These are phyloP conservation scores for Thuja plicata DNA, from an alignment of 83 land plant species.

Conservation along the genomic window DNA sequence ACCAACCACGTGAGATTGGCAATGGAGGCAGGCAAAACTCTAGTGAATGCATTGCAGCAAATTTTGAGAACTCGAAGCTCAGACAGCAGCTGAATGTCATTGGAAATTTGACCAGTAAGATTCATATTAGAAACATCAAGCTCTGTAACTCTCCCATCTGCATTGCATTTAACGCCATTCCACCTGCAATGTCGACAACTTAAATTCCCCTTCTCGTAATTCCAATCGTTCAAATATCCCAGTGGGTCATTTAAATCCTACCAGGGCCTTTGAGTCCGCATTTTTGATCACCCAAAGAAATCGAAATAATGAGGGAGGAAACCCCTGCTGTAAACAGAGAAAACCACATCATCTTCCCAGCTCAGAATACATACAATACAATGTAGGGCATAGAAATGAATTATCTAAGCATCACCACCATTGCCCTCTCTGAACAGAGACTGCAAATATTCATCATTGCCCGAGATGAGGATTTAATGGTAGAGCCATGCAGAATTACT, in stretches of 20 bases:
- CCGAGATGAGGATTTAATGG: not conserved
- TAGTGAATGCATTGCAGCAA: slow-evolving; percentile 47
- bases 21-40: slow-evolving; percentile 40
- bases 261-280: slow-evolving; percentile 28
- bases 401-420: not conserved
- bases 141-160: slow-evolving; percentile 33
- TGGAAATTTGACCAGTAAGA: slow-evolving; percentile 48
- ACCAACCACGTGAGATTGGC: slow-evolving; percentile 31
- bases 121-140: slow-evolving; percentile 54
- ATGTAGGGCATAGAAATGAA: not conserved
- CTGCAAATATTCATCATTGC: not conserved
- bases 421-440: not conserved
- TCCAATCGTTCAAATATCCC: slow-evolving; percentile 44
- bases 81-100: slow-evolving; percentile 27
- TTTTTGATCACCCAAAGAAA: not conserved
- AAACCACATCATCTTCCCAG: not conserved
- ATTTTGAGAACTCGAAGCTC: slow-evolving; percentile 45
- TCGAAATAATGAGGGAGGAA: not conserved
- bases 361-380: not conserved
- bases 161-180: slow-evolving; percentile 64
- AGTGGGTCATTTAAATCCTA: slow-evolving; percentile 41
- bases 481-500: not conserved
- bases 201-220: not conserved
- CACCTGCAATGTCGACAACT: slow-evolving; percentile 42
- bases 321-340: not conserved